A percentile compares a stretch with the other conserved stretches of the same genome.
phyloP scores from a whole-genome alignment of 352 stramenopile species.

The Peronospora destructor region DNA sequence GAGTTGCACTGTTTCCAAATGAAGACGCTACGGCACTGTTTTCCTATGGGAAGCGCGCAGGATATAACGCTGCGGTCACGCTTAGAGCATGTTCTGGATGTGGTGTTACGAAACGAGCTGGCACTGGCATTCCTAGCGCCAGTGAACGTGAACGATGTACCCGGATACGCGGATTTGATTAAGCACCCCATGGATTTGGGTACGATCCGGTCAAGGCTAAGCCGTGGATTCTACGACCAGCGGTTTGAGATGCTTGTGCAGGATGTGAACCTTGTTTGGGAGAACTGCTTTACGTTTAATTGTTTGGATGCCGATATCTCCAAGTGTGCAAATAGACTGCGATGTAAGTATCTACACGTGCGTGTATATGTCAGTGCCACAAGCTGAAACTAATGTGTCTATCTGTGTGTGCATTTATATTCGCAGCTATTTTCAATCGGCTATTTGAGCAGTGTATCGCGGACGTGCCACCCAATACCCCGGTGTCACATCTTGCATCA shows the following conservation, averaged over 20 bases:
- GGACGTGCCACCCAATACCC: slow-evolving; percentile 43
- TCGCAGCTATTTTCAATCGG: slow-evolving; percentile 66
- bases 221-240: slow-evolving; percentile 50
- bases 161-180: slow-evolving; percentile 63
- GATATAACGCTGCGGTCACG: slow-evolving; percentile 51
- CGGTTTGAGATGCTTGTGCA: slow-evolving; percentile 45
- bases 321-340: slow-evolving; percentile 63
- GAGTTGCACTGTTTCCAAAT: slow-evolving; percentile 58
- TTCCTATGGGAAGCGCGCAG: slow-evolving; percentile 17
- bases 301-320: slow-evolving; percentile 73
- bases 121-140: slow-evolving; percentile 59
- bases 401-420: slow-evolving; percentile 6
- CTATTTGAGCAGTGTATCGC: slow-evolving; percentile 75
- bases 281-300: slow-evolving; percentile 84
- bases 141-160: slow-evolving; percentile 61
- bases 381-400: slow-evolving; percentile 8
- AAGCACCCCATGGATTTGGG: slow-evolving; percentile 88
- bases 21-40: slow-evolving; percentile 25
- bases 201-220: slow-evolving; percentile 81
- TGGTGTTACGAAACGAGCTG: slow-evolving; percentile 59
- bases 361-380: neutral
- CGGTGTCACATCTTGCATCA: slow-evolving; percentile 40
- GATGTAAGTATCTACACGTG: slow-evolving; percentile 46
- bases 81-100: slow-evolving; percentile 55
- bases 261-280: slow-evolving; percentile 76